Conservation (phyloP, 306 rosid genomes). For the Quercus mongolica region DNA sequence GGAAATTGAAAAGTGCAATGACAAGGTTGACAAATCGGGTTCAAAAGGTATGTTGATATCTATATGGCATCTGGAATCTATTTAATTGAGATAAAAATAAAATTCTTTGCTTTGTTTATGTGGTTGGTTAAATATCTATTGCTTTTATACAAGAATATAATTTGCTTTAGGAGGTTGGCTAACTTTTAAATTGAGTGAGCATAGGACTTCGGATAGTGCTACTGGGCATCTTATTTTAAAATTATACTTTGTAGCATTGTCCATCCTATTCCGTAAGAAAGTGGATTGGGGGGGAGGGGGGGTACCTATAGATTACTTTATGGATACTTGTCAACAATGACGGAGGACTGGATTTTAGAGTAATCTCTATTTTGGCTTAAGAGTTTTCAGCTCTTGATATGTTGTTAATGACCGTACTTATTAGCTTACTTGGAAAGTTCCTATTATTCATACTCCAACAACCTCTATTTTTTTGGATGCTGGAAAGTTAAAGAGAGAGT, state of each 20-base stretch:
- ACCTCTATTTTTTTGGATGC: background rate
- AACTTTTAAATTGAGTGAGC: background rate
- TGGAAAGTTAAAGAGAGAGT: background rate
- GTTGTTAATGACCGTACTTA: background rate
- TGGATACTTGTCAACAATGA: background rate
- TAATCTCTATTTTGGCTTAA: background rate
- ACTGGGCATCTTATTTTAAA: background rate
- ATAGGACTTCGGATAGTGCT: background rate
- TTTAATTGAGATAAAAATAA: background rate
- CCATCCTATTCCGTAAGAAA: background rate
- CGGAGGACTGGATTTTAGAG: background rate
- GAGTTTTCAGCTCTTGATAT: too few species aligned
- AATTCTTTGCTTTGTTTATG: background rate
- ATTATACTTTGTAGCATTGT: background rate
- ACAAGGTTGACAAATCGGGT: constrained; percentile 79
- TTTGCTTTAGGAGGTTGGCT: background rate
- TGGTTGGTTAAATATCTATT: background rate
- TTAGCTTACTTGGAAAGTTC: background rate
- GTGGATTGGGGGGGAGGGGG: too few species aligned
- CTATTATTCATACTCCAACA: background rate
- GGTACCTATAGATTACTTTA: background rate
- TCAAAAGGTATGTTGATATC: constrained; percentile 57
- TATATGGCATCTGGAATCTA: background rate
- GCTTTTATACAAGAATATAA: background rate
- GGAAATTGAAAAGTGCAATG: constrained; percentile 77